phyloP scores from a whole-genome alignment of 257 asterid species.

The Thymus mandschuricus region DNA sequence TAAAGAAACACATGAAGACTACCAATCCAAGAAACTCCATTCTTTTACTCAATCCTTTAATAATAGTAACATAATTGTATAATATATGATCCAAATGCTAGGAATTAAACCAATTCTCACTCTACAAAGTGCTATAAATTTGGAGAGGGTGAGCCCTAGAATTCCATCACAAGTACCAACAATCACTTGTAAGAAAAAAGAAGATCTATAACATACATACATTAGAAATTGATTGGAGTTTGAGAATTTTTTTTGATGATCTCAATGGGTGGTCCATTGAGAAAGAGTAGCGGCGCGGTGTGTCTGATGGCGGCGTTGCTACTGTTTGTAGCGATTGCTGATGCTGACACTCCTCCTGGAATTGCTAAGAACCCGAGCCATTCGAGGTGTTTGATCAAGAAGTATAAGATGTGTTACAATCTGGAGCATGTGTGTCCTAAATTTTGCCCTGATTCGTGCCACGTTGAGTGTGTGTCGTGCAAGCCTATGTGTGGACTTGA shows the following conservation, averaged over 20 bases:
- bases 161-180: neutral
- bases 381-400: conserved; percentile 43
- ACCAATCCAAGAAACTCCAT: neutral
- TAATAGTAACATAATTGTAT: neutral
- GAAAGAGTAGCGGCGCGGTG: conserved; percentile 7
- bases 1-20: neutral
- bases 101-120: conserved; percentile 1
- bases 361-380: conserved; percentile 49
- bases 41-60: conserved; percentile 15
- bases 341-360: conserved; percentile 51
- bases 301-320: conserved; percentile 26
- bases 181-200: neutral
- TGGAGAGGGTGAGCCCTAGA: neutral
- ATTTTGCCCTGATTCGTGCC: conserved; percentile 55
- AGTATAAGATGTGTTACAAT: conserved; percentile 49
- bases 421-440: conserved; percentile 65
- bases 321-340: conserved; percentile 22
- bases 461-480: conserved; percentile 46
- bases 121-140: conserved; percentile 32
- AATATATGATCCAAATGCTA: conserved; percentile 25
- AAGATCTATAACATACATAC: neutral
- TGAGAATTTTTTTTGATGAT: neutral
- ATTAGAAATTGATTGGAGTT: neutral
- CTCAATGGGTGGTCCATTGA: conserved; percentile 32
- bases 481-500: conserved; percentile 46